Base-by-base conservation (phyloP, 2,329 filamentous ascomycete species). In the Xenosphaeropsis pyriputrescens region DNA sequence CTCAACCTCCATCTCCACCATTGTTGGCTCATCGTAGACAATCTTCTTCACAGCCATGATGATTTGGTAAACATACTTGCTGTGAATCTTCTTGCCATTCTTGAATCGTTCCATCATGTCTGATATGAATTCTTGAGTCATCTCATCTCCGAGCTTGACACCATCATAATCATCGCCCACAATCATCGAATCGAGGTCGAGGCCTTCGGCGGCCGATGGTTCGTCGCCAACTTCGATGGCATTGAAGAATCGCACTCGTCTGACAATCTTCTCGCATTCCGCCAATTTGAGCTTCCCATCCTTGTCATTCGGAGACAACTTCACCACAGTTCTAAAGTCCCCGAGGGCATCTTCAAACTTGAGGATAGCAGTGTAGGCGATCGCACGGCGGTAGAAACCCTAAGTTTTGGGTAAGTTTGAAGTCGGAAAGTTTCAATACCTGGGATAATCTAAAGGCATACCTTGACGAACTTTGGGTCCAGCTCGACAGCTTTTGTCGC, bases 21-120 rank as follows among this genome's bases (percentile, higher is more conserved):
- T 95, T 18, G 91, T 98, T 13, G 89, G 72, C 62, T 98, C 91
- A 38, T 86, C 77, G 57, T 89, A 88, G 34, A 94, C 79, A 41
- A 98, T 72, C 45, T 94, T 79, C 66, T 83, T 85, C 50, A 93
- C 84, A 5, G 84, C 83, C 50, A 95, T 64, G 50, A 98, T 72
- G 54, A 98, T 98, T 63, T 95, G 85, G 67, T 89, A 96, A 47
- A 89, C 91, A 56, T 95, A 98, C 71, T 96, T 98, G 63, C 76
- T 79, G 59, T 91, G 85, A 40, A 98, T 71, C 62, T 85, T 89
- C 71, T 98, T 96, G 55, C 91, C 91, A 36, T 74, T 79, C 72
- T 93, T 94, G 72, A 98, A 98, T 22, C 91, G 70, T 58, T 91
- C 74, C 40, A 85, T 89, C 89, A 96, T 95, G 63, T 98, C 89